Evolutionary conservation across 345 rosid species (phyloP).

Genomic region (Triadica sebifera): DNA sequence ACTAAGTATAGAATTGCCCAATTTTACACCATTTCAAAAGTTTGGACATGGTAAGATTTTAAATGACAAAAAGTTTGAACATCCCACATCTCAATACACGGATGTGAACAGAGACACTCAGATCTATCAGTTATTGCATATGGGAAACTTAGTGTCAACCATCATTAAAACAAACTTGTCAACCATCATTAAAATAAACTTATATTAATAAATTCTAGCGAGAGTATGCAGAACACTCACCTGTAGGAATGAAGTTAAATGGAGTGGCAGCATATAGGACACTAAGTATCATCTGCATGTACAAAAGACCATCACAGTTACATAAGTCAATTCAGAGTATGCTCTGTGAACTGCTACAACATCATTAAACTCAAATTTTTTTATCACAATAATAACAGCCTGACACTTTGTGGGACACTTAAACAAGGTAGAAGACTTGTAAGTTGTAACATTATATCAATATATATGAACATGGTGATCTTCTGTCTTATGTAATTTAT

Average conservation of each 20-base stretch:
- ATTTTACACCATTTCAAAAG: background rate
- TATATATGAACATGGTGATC: background rate
- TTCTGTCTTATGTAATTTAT: background rate
- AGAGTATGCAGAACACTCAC: conserved; percentile 34
- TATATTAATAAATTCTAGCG: background rate
- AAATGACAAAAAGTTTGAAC: background rate
- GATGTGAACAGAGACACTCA: background rate
- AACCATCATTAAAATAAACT: background rate
- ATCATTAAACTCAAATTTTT: background rate
- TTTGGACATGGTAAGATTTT: background rate
- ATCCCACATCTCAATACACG: background rate
- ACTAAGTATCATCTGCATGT: conserved; percentile 61
- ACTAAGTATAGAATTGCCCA: background rate
- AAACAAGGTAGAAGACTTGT: background rate
- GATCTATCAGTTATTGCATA: background rate
- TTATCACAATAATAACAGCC: background rate
- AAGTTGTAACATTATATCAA: background rate
- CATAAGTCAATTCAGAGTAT: background rate
- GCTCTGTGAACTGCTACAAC: background rate
- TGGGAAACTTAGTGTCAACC: background rate
- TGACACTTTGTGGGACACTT: background rate
- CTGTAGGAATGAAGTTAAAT: conserved; percentile 67
- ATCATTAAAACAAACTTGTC: background rate
- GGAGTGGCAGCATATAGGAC: conserved; percentile 60
- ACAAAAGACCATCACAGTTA: background rate